Evolutionary conservation across 202 grass and related monocot genomes (phyloP).

Genomic region (Thinopyrum obtusiflorum): DNA sequence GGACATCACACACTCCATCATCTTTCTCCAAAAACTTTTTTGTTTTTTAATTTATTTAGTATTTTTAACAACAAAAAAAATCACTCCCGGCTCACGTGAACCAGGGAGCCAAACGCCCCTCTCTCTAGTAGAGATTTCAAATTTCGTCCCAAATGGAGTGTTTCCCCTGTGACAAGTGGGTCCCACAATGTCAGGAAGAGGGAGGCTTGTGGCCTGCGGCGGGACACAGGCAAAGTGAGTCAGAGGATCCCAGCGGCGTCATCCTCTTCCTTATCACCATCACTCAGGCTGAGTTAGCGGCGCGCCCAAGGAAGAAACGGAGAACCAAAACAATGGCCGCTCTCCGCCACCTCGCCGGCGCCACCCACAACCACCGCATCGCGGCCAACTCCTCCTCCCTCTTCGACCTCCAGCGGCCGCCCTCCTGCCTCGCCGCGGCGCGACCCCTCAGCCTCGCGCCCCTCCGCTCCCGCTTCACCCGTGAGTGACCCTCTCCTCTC

Average conservation of each 20-base stretch:
- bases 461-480: slow-evolving; percentile 41
- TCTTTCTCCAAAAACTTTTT: too few relatives aligned
- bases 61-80: too few relatives aligned
- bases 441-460: slow-evolving; percentile 21
- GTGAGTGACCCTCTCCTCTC: not conserved
- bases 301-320: not conserved
- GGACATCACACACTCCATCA: too few relatives aligned
- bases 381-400: slow-evolving; percentile 15
- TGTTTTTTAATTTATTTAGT: too few relatives aligned
- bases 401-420: slow-evolving; percentile 5
- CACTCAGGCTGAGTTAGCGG: not conserved
- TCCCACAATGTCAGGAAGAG: not conserved
- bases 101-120: too few relatives aligned
- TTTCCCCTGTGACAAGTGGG: not conserved
- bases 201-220: not conserved
- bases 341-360: slow-evolving; percentile 47
- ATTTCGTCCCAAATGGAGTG: too few relatives aligned
- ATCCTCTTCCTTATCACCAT: slow-evolving; percentile 9
- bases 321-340: slow-evolving; percentile 36
- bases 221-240: not conserved
- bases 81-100: too few relatives aligned
- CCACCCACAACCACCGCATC: slow-evolving; percentile 10
- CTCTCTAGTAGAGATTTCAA: too few relatives aligned
- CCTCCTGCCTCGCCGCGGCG: slow-evolving; percentile 5
- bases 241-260: not conserved